Evolutionary conservation across 257 asterid species (phyloP), one percentile per base, ranked within the genome.

Genomic region (Capsicum pubescens): DNA sequence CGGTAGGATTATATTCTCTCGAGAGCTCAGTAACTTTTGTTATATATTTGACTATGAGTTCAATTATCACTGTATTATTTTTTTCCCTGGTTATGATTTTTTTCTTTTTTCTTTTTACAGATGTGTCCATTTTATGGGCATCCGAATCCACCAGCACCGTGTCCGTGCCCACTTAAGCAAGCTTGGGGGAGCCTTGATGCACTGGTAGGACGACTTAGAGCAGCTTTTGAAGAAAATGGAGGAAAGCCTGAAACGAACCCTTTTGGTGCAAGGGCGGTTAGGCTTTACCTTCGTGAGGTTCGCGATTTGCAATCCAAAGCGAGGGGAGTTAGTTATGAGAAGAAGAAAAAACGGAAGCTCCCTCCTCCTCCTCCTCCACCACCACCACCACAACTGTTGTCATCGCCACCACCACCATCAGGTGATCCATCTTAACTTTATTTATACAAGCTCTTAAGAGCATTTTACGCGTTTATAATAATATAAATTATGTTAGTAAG

Each of bases 131-230:
- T 86, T 8, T 86, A 86, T 15, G 88, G 88, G 19, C 84, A 79
- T 77, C 88, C 86, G 1, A 86, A 80, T 48, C 88, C 88, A 6
- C 88, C 88, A 15, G 86, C 84, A 17, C 88, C 88, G 0, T 86
- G 88, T 16, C 82, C 86, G 21, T 86, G 88, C 17, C 88, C 88
- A 3, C 79, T 86, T 0, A 35, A 79, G 46, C 88, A 86, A 79
- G 88, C 88, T 5, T 86, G 88, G 88, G 88, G 88, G 8, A 86
- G 88, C 54, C 88, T 86, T 9, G 88, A 86, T 8, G 88, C 86
- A 6, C 79, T 86, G 17, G 16, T 86, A 10, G 88, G 88, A 3
- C 82, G 88, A 16, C 88, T 86, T 7, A 57, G 88, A 54, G 88
- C 88, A 1, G 88, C 88, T 0, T 86, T 55, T 13, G 88, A 83